These are phyloP conservation scores for Lachnum nothofagi DNA, from an alignment of 2,329 filamentous ascomycete species.

Conservation along the genomic window DNA sequence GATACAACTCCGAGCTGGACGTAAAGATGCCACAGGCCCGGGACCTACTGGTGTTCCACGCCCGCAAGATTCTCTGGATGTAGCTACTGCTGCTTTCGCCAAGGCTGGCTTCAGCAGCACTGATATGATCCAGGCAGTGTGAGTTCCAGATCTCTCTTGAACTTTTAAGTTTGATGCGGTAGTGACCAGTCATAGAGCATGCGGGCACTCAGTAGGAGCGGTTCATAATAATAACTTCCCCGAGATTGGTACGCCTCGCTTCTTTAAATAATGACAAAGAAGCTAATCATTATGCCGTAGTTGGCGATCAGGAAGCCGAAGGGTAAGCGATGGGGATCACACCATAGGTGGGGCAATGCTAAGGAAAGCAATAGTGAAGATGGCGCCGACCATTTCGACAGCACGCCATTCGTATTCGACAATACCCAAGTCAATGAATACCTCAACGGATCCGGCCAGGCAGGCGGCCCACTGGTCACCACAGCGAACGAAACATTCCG, in stretches of 20 bases:
- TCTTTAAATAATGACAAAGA: background rate
- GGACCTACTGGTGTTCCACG: constrained; percentile 18
- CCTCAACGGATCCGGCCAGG: constrained; percentile 45
- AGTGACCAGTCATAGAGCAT: constrained; percentile 11
- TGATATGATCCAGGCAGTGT: constrained; percentile 15
- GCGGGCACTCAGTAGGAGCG: constrained; percentile 19
- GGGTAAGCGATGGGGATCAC: constrained; percentile 1
- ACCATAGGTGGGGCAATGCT: background rate
- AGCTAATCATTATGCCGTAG: background rate
- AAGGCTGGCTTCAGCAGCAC: constrained; percentile 11
- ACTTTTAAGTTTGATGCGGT: background rate
- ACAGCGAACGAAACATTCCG: constrained; percentile 6
- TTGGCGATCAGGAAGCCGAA: background rate
- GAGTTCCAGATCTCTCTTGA: background rate
- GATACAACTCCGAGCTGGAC: constrained; percentile 12
- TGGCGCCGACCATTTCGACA: constrained; percentile 35
- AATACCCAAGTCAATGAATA: constrained; percentile 48
- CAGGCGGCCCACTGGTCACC: constrained; percentile 40
- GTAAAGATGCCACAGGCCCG: constrained; percentile 12
- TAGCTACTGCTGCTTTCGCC: constrained; percentile 8
- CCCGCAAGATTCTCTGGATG: constrained; percentile 7
- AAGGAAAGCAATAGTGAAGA: constrained; percentile 7
- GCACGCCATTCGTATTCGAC: constrained; percentile 46
- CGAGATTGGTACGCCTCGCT: constrained; percentile 9
- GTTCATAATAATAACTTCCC: constrained; percentile 19